Conservation (phyloP, 768 basidiomycete genomes). For the Lactarius psammicola region DNA sequence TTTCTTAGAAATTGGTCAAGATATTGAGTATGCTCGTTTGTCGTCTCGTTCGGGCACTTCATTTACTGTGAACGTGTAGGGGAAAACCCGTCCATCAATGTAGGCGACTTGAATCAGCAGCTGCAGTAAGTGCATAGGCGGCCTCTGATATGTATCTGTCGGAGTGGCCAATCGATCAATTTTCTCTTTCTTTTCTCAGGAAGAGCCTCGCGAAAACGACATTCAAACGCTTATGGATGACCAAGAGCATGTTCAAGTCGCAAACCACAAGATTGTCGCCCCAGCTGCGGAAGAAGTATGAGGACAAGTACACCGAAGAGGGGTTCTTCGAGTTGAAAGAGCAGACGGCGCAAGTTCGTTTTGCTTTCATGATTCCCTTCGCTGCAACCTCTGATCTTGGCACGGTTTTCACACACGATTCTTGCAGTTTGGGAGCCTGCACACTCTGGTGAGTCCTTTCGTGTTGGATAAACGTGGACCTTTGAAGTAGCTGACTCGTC, state of each 20-base stretch:
- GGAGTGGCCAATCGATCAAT: not conserved
- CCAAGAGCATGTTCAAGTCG: not conserved
- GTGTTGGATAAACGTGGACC: not conserved
- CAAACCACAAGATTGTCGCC: not conserved
- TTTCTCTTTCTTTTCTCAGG: not conserved
- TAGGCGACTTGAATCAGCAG: slow-evolving; percentile 9
- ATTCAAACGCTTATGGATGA: slow-evolving; percentile 6
- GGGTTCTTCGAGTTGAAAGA: not conserved
- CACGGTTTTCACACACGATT: no score
- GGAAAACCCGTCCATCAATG: slow-evolving; percentile 7
- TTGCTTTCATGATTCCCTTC: not conserved
- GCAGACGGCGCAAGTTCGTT: slow-evolving; percentile 5
- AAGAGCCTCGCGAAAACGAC: not conserved
- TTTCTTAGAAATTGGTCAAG: slow-evolving; percentile 9
- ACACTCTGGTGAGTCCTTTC: slow-evolving; percentile 10
- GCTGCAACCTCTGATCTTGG: no score
- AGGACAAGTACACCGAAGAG: not conserved
- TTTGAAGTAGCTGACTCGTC: not conserved
- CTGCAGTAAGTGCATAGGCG: slow-evolving; percentile 9
- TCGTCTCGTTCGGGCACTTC: not conserved
- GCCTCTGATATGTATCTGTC: not conserved
- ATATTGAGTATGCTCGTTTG: slow-evolving; percentile 10
- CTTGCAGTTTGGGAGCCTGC: slow-evolving; percentile 5
- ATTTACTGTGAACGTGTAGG: not conserved
- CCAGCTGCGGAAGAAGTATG: not conserved